Base-by-base conservation (phyloP, 2,329 filamentous ascomycete species). In the Talaromyces sp. region DNA sequence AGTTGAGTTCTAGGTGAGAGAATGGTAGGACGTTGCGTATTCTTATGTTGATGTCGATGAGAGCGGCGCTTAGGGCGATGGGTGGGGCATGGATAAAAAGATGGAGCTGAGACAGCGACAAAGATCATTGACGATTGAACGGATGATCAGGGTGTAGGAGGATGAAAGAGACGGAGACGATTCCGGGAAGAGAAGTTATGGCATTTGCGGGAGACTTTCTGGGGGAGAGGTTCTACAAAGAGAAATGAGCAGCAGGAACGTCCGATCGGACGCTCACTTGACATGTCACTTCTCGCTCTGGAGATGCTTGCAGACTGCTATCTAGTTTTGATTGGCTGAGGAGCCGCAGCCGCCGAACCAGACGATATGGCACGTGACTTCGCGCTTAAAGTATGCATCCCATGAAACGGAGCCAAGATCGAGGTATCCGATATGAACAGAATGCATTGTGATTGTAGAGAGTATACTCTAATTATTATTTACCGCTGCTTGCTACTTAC, bases 11-110 rank as follows among this genome's bases (percentile, higher is more conserved):
- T 19, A 15, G n/a, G 17, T 7, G 31, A 36, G 31, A 22, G 17
- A 54, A 36, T 22, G 53, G 19, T 11, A 56, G 31, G 31, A n/a
- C n/a, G 53, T 38, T 22, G 4, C 5, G 31, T 56, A 38, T 38
- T 56, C 53, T 56, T 56, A 56, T 56, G 53, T 38, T 56, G 53
- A 36, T 56, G 53, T 56, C 19, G 31, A 56, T 56, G 53, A 56
- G 49, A 53, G 31, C 76, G 75, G 77, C 76, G 75, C 74, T 77
- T 77, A 75, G 68, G 71, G 73, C 67, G 73, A 58, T 22, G 53
- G 72, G 76, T 74, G 76, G 76, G 75, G 76, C 74, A 77, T 73
- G 27, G 58, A 43, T 22, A 36, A 58, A 34, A 58, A 63, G 64
- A 61, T 62, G 64, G 38, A 66, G 64, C 60, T 66, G 53, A 36